Conservation (phyloP, 225 moss, liverwort and hornwort genomes). For the Pleurozium schreberi region DNA sequence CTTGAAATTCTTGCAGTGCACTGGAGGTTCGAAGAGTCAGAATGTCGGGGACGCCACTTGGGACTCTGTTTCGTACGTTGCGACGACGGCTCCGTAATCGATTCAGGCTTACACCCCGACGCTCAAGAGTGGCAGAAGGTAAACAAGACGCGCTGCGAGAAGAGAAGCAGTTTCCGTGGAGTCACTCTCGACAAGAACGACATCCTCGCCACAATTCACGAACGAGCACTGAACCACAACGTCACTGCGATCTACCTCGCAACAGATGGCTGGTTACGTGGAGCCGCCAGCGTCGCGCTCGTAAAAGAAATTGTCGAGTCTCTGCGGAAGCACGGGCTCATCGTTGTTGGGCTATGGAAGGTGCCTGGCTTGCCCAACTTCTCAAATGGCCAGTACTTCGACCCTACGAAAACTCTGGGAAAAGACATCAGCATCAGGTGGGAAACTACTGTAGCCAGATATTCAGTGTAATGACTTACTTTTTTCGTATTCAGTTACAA, state of each 20-base stretch:
- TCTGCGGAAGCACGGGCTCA: conserved; percentile 33
- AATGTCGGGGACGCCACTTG: conserved; percentile 35
- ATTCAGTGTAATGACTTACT: neutral
- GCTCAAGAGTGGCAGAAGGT: conserved; percentile 15
- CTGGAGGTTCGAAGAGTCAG: conserved; percentile 88
- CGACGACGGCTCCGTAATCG: conserved; percentile 59
- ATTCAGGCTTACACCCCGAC: conserved; percentile 41
- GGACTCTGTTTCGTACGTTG: conserved; percentile 86
- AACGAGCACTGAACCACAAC: conserved; percentile 31
- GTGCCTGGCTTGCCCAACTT: conserved; percentile 60
- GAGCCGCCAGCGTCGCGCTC: conserved; percentile 1
- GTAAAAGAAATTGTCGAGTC: conserved; percentile 37
- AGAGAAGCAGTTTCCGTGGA: conserved; percentile 21
- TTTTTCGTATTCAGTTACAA: neutral
- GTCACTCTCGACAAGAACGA: conserved; percentile 36
- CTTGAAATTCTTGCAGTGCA: conserved; percentile 38
- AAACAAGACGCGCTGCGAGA: neutral
- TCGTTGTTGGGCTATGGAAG: conserved; percentile 67
- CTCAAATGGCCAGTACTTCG: conserved; percentile 23
- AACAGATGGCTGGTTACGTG: conserved; percentile 82
- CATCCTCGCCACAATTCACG: conserved; percentile 40
- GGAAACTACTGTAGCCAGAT: neutral
- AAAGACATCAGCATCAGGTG: conserved; percentile 5
- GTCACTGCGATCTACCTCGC: conserved; percentile 48
- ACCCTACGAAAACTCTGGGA: neutral